Conservation (phyloP, 2,329 filamentous ascomycete genomes). For the Akanthomyces muscarius region DNA sequence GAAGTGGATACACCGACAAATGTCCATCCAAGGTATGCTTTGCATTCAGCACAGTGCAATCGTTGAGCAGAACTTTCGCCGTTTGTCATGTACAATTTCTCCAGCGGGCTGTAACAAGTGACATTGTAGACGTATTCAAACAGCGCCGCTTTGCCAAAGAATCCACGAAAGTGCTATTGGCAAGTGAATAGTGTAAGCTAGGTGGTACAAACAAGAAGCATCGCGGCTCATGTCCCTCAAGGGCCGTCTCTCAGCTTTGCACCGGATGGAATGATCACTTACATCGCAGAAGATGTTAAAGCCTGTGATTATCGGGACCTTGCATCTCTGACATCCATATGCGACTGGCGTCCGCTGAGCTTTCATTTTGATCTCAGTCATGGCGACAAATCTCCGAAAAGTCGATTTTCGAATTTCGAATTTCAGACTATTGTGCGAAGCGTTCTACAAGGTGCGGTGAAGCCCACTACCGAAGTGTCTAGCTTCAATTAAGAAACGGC, state of each 20-base stretch:
- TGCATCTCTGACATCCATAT: neutral
- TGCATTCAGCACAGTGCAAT: neutral
- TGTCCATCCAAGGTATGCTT: neutral
- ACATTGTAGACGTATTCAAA: neutral
- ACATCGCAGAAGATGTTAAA: neutral
- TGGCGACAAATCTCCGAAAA: neutral
- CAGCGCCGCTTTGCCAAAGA: neutral
- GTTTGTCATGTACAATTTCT: neutral
- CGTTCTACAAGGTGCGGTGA: no score
- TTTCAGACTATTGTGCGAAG: no score
- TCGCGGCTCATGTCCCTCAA: neutral
- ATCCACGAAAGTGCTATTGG: slow-evolving; percentile 1
- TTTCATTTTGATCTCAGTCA: neutral
- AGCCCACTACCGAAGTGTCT: no score
- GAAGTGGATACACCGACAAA: neutral
- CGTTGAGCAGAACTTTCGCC: neutral
- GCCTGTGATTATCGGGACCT: neutral
- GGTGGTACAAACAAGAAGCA: neutral
- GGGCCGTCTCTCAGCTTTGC: no score
- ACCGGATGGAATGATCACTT: neutral
- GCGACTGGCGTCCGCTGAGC: neutral
- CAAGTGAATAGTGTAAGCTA: neutral
- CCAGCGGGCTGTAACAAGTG: neutral
- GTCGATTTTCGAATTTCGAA: neutral
- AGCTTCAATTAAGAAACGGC: no score